Base-by-base conservation (phyloP, 768 basidiomycete genomes). In the Austroboletus eburneus region DNA sequence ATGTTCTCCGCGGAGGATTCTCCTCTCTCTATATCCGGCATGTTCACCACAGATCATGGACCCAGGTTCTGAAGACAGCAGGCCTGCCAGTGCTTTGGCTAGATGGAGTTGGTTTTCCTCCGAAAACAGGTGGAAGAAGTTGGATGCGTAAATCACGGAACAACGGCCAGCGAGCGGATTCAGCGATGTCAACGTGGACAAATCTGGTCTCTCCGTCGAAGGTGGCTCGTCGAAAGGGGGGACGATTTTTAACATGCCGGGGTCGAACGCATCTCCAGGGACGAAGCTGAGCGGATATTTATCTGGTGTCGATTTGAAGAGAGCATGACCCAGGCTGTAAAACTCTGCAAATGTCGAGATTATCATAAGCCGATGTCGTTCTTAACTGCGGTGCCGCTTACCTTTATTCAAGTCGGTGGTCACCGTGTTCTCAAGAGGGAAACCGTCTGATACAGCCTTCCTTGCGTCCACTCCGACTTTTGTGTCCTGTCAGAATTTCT, bases 281-380 rank as follows among this genome's bases (percentile, higher is more conserved):
- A 85, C 45, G 56, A 85, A 83, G 0, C 65, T 59, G 73, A 10
- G 50, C 1, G 79, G 77, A 60, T 79, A 83, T 0, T 73, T 68
- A 23, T 72, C 69, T 0, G 74, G 71, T 0, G 75, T 78, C 2
- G 76, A 72, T 42, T 60, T 74, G 69, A 84, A 86, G 13, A 86
- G 66, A 17, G 75, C 72, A 49, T 85, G 81, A 1, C 81, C 81
- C 9, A 75, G 63, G 5, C 76, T 67, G 75, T 78, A 80, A 50
- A 78, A 84, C 3, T 61, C 82, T 83, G 35, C 14, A 16, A 38
- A 24, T 5, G 18, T n/a, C n/a, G 22, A 12, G 18, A 17, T 9
- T 30, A 22, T 27, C 6, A 5, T 27, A 2, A 9, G 18, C 14
- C 17, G 21, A 24, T 13, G 23, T 21, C 10, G 7, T 42, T 16